Evolutionary conservation across 2,329 filamentous ascomycete genomes (phyloP).

Genomic region (Fusarium burgessii): DNA sequence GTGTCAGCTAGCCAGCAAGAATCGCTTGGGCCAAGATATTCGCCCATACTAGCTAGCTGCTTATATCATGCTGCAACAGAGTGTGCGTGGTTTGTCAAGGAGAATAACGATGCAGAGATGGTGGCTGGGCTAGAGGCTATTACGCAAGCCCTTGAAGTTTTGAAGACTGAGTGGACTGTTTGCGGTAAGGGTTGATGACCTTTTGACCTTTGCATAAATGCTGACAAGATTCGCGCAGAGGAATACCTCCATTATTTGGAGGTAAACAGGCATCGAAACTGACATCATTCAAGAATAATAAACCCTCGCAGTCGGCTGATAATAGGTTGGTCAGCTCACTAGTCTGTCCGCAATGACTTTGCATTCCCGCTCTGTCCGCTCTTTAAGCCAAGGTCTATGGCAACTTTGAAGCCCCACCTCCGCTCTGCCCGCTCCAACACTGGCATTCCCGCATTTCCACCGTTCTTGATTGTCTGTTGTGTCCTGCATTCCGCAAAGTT

Average conservation of each 20-base stretch:
- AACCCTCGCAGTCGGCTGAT: background rate
- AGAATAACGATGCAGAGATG: background rate
- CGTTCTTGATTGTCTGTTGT: too few species aligned
- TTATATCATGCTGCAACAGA: background rate
- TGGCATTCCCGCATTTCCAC: background rate
- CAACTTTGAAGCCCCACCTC: background rate
- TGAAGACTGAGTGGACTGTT: background rate
- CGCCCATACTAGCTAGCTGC: background rate
- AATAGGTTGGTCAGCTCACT: background rate
- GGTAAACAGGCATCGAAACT: rapidly evolving
- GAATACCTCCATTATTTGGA: background rate
- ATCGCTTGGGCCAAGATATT: background rate
- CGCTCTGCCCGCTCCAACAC: background rate
- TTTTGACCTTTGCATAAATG: too few species aligned
- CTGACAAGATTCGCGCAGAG: background rate
- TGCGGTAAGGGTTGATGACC: background rate
- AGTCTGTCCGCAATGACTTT: background rate
- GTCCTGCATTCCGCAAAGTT: rapidly evolving
- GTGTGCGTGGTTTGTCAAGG: background rate
- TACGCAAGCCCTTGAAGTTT: background rate
- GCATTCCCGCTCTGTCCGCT: slow-evolving; percentile 5
- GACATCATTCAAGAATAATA: background rate
- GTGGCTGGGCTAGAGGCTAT: background rate
- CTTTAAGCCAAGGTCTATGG: background rate
- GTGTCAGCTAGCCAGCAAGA: background rate